phyloP scores from a whole-genome alignment of 2,329 filamentous ascomycete genomes.

The Stachybotrys chartarum region DNA sequence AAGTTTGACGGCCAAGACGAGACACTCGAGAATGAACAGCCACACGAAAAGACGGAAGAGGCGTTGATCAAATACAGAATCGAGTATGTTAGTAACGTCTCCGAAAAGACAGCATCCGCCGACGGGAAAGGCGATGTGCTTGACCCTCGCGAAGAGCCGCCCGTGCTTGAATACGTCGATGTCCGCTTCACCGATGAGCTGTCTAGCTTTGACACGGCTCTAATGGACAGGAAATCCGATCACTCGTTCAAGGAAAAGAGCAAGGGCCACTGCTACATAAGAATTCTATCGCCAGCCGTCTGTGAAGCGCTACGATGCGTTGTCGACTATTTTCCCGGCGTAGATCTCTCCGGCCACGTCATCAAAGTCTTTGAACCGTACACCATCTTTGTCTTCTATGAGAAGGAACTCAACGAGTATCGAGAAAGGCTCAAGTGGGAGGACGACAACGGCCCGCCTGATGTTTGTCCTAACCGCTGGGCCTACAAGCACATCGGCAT shows the following conservation, averaged over 20 bases:
- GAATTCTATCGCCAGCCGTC: conserved; percentile 7
- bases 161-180: conserved; percentile 8
- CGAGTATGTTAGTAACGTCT: conserved; percentile 3
- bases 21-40: neutral
- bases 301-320: conserved; percentile 9
- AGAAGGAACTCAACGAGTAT: conserved; percentile 6
- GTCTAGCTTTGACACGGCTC: neutral
- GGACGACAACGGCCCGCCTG: neutral
- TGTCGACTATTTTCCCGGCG: conserved; percentile 9
- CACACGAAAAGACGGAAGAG: neutral
- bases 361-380: conserved; percentile 4
- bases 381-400: conserved; percentile 5
- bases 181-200: conserved; percentile 4
- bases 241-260: conserved; percentile 1
- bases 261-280: conserved; percentile 4
- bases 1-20: neutral
- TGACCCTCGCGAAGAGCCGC: conserved; percentile 1
- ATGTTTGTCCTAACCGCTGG: conserved; percentile 3
- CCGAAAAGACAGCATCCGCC: neutral
- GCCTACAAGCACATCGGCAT: conserved; percentile 5
- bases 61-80: conserved; percentile 3
- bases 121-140: neutral
- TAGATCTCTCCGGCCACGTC: conserved; percentile 3
- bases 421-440: neutral
- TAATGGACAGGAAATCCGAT: neutral